phyloP scores from a whole-genome alignment of 768 basidiomycete species.

The Mrakia gelida region DNA sequence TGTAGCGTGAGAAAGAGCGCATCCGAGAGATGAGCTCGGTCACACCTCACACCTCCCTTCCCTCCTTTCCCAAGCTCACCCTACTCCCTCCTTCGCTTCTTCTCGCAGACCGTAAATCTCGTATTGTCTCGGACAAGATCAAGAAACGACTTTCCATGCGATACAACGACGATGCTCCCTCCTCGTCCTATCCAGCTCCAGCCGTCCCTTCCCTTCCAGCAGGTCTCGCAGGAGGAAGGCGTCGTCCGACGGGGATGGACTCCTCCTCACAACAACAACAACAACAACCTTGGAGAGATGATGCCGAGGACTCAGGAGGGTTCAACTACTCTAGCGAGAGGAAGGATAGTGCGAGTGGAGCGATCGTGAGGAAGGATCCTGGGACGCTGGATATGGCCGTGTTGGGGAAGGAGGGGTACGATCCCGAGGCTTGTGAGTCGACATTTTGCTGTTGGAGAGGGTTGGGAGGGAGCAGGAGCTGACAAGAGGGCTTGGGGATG shows the following conservation, averaged over 20 bases:
- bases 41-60: neutral
- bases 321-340: neutral
- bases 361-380: slow-evolving; percentile 36
- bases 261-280: too few relatives aligned
- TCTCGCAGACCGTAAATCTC: slow-evolving; percentile 46
- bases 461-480: neutral
- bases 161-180: slow-evolving; percentile 61
- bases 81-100: neutral
- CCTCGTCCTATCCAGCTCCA: slow-evolving; percentile 49
- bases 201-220: slow-evolving; percentile 58
- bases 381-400: slow-evolving; percentile 54
- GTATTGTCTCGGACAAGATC: slow-evolving; percentile 73
- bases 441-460: neutral
- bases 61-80: neutral
- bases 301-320: slow-evolving; percentile 8
- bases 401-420: slow-evolving; percentile 73
- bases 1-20: too few relatives aligned
- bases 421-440: slow-evolving; percentile 79
- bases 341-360: slow-evolving; percentile 10
- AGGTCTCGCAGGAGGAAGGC: slow-evolving; percentile 30
- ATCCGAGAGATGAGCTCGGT: neutral
- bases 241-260: neutral
- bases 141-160: slow-evolving; percentile 95
- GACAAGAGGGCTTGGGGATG: neutral
- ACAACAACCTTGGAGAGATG: slow-evolving; percentile 5